Base-by-base conservation (phyloP, 1,284 basidiomycete genomes). In the Heterobasidion annosum region DNA sequence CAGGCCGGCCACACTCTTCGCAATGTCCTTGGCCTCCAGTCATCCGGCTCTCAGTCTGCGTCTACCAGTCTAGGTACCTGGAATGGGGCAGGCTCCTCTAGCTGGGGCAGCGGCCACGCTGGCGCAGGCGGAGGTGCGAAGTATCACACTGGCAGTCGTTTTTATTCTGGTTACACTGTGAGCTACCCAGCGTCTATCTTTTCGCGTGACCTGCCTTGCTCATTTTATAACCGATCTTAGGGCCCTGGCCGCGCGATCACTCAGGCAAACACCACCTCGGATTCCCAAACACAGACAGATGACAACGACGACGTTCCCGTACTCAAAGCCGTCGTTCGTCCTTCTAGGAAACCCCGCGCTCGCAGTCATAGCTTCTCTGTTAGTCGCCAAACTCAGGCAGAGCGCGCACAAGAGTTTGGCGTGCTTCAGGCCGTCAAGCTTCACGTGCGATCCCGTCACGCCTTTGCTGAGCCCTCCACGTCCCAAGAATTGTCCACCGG, bases 21-120 rank as follows among this genome's bases (percentile, higher is more conserved):
- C 58, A 90, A 85, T 76, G 88, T 85, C 53, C 75, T 89, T 54
- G 85, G 88, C 62, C 65, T 81, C 33, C 82, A 82, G 68, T 73
- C 79, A 8, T 69, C 73, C 19, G 60, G 63, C 10, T 65, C 68
- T 18, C 64, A 58, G 58, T 70, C 55, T 65, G 74, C 63, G 62
- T 67, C 56, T 62, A 69, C 55, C 45, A 60, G 65, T 54, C 58
- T 77, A 54, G 68, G 68, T 6, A 66, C 66, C 34, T 75, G 75
- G 71, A 74, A 73, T 45, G 75, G 73, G 8, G 68, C 77, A 4
- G 76, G 79, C 40, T 74, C 76, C 34, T 83, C 83, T 0, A 73
- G 73, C 63, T 83, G 82, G 69, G 78, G 82, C 19, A 75, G 74
- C 57, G 72, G 77, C 16, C 77, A 81, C 35, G 67, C 78, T 44